A percentile compares a stretch with the other conserved stretches of the same genome.
These are phyloP conservation scores for Aegilops umbellulata DNA, from an alignment of 176 grass and related monocot species.

Conservation along the genomic window DNA sequence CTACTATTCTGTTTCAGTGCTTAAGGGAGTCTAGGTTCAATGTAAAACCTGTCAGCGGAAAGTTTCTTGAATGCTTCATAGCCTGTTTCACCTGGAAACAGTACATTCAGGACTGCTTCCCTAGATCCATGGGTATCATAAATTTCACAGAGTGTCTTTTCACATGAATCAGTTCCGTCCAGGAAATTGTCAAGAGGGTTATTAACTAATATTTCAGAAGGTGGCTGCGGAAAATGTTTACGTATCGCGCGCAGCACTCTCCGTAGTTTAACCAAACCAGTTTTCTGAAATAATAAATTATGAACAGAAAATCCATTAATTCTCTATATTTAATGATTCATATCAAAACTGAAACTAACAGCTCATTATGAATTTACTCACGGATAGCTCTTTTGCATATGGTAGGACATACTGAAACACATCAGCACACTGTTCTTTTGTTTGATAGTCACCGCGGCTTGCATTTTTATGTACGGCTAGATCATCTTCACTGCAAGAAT, in stretches of 20 bases:
- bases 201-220: slow-evolving; percentile 64
- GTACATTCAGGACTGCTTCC: slow-evolving; percentile 66
- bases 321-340: neutral
- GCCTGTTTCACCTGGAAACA: slow-evolving; percentile 70
- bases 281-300: slow-evolving; percentile 69
- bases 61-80: slow-evolving; percentile 72
- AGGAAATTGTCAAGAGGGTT: slow-evolving; percentile 84
- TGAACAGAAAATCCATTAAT: slow-evolving; percentile 30
- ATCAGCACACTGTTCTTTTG: slow-evolving; percentile 99
- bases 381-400: slow-evolving; percentile 89
- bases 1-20: slow-evolving; percentile 3
- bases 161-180: slow-evolving; percentile 84
- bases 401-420: slow-evolving; percentile 98
- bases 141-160: slow-evolving; percentile 75
- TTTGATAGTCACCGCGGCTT: slow-evolving; percentile 95
- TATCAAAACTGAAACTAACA: slow-evolving; percentile 29
- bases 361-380: slow-evolving; percentile 45
- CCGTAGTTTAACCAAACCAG: slow-evolving; percentile 89
- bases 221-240: slow-evolving; percentile 92
- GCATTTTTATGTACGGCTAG: slow-evolving; percentile 87
- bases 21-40: slow-evolving; percentile 25
- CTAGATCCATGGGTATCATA: slow-evolving; percentile 57
- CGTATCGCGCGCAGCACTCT: slow-evolving; percentile 93
- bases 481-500: slow-evolving; percentile 97
- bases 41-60: slow-evolving; percentile 58